A percentile compares a stretch with the other conserved stretches of the same genome.
Evolutionary conservation across 2,329 filamentous ascomycete species (phyloP).

Genomic region (Colletotrichum musicola): DNA sequence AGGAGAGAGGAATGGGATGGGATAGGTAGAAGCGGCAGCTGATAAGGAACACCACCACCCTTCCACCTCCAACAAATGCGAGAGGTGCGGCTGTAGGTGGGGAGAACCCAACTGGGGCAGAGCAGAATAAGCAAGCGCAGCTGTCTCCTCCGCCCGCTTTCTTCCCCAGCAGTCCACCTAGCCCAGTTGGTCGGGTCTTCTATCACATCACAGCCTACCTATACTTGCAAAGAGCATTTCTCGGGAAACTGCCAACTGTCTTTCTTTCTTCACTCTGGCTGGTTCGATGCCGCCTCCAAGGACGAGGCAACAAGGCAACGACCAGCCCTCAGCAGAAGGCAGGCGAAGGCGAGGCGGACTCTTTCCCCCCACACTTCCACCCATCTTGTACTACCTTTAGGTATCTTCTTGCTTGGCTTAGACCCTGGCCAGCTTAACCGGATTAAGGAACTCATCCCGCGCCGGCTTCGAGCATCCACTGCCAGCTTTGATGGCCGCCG

Average conservation of each 20-base stretch:
- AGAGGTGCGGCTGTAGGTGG: slow-evolving; percentile 16
- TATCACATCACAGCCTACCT: too few relatives aligned
- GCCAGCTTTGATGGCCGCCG: slow-evolving; percentile 28
- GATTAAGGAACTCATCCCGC: slow-evolving; percentile 28
- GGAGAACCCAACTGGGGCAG: too few relatives aligned
- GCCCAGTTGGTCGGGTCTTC: background rate
- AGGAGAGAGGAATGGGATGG: background rate
- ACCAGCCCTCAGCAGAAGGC: too few relatives aligned
- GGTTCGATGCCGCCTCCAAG: too few relatives aligned
- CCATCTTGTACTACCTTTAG: slow-evolving; percentile 7
- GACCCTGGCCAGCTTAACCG: slow-evolving; percentile 18
- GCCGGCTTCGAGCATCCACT: slow-evolving; percentile 7
- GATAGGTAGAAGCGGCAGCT: background rate
- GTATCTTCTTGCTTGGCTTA: background rate
- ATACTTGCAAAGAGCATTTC: too few relatives aligned
- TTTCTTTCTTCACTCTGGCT: too few relatives aligned
- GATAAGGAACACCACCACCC: slow-evolving; percentile 15
- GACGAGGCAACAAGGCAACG: too few relatives aligned
- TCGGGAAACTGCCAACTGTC: too few relatives aligned
- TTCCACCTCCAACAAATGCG: background rate
- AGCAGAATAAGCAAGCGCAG: background rate
- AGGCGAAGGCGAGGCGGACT: too few relatives aligned
- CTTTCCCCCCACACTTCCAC: background rate
- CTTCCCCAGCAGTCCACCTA: too few relatives aligned
- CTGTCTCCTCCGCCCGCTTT: too few relatives aligned